Conservation (phyloP, 345 rosid species). For the Orychophragmus violaceus region DNA sequence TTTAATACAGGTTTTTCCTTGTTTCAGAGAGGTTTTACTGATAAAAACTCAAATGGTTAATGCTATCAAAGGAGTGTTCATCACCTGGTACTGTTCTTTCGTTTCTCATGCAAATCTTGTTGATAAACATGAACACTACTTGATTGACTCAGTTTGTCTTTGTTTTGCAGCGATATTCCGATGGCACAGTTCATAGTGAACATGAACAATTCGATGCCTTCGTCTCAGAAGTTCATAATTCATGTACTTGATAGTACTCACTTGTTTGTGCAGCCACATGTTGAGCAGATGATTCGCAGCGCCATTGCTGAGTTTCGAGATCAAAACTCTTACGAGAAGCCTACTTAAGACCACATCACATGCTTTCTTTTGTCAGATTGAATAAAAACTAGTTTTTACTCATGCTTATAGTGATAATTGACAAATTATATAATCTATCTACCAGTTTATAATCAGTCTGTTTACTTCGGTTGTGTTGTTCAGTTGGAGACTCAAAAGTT, state of each 20-base stretch:
- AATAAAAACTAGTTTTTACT: neutral
- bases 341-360: slow-evolving; percentile 32
- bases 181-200: slow-evolving; percentile 86
- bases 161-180: slow-evolving; percentile 56
- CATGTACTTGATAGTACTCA: slow-evolving; percentile 64
- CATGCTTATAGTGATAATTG: neutral
- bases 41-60: slow-evolving; percentile 50
- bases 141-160: no score
- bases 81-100: slow-evolving; percentile 47
- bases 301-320: slow-evolving; percentile 80
- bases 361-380: neutral
- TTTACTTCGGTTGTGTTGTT: neutral
- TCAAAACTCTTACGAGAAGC: slow-evolving; percentile 85
- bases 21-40: neutral
- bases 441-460: neutral
- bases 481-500: neutral
- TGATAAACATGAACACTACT: no score
- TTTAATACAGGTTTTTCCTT: neutral
- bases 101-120: neutral
- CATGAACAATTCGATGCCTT: slow-evolving; percentile 54
- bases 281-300: slow-evolving; percentile 58
- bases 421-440: no score
- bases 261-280: slow-evolving; percentile 75
- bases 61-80: slow-evolving; percentile 78
- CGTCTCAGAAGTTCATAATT: slow-evolving; percentile 80